A percentile compares a stretch with the other conserved stretches of the same genome.
Evolutionary conservation across 768 basidiomycete species (phyloP).

Genomic region (Boletus pseudopeckii): DNA sequence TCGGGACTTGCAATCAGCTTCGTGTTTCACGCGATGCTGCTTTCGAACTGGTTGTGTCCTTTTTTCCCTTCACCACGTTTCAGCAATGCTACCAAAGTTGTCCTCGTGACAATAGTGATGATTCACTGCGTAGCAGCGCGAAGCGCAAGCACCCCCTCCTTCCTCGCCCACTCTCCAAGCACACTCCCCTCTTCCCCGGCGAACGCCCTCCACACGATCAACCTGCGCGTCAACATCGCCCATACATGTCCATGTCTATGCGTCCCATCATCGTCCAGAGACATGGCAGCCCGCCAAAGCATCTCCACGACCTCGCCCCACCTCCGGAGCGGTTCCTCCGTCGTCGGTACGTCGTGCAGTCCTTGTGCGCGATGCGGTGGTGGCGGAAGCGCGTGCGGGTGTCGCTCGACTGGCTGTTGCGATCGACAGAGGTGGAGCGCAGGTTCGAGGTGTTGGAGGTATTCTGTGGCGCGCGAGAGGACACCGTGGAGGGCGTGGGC

Average conservation of each 20-base stretch:
- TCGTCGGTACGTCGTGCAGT: slow-evolving; percentile 34
- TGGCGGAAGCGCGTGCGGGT: slow-evolving; percentile 9
- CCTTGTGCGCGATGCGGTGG: slow-evolving; percentile 36
- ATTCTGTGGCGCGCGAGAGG: slow-evolving; percentile 27
- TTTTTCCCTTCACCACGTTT: neutral
- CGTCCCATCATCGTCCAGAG: slow-evolving; percentile 4
- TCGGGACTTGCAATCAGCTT: neutral
- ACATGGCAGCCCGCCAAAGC: slow-evolving; percentile 36
- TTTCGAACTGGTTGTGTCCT: neutral
- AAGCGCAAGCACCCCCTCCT: slow-evolving; percentile 6
- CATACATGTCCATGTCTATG: neutral
- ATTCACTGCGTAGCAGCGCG: neutral
- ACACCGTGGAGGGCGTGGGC: slow-evolving; percentile 29
- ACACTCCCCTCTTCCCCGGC: slow-evolving; percentile 35
- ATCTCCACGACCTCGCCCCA: slow-evolving; percentile 55
- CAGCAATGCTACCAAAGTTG: neutral
- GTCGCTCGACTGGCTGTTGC: neutral
- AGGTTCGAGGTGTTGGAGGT: slow-evolving; percentile 31
- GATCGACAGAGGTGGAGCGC: slow-evolving; percentile 2
- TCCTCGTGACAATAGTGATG: no score
- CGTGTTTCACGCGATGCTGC: neutral
- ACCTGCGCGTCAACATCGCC: neutral
- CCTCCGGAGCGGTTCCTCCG: slow-evolving; percentile 28
- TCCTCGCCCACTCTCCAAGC: slow-evolving; percentile 58
- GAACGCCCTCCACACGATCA: slow-evolving; percentile 15